phyloP scores from a whole-genome alignment of 164 flowering plant genomes.

The Annona squamosa region DNA sequence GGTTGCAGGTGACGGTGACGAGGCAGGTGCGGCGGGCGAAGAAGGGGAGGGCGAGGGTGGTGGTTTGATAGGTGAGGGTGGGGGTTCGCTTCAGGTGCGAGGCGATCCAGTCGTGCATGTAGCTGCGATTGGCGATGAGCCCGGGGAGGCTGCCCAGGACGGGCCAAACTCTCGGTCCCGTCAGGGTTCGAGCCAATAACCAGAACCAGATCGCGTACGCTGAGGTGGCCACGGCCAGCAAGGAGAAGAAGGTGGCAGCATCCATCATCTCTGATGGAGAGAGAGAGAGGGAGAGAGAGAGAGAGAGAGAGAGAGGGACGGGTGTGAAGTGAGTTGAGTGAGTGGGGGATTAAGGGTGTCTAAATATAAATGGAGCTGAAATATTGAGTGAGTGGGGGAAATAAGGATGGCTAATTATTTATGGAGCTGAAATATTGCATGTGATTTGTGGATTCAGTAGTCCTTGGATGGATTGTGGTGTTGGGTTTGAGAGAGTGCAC shows the following conservation, averaged over 20 bases:
- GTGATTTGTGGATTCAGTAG: not conserved
- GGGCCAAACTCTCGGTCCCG: slow-evolving; percentile 70
- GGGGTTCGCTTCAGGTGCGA: slow-evolving; percentile 38
- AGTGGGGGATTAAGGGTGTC: not conserved
- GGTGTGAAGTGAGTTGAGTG: not conserved
- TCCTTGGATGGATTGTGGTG: not conserved
- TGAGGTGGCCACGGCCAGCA: slow-evolving; percentile 18
- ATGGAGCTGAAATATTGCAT: not conserved
- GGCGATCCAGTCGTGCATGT: slow-evolving; percentile 80
- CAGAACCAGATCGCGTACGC: slow-evolving; percentile 66
- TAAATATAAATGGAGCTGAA: not conserved
- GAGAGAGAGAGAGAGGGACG: not conserved
- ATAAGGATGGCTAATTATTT: not conserved
- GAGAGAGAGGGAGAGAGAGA: not conserved
- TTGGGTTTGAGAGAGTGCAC: not conserved
- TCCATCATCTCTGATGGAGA: slow-evolving; percentile 33
- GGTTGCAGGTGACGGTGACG: slow-evolving; percentile 77
- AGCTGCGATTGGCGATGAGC: slow-evolving; percentile 44
- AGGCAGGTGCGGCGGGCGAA: slow-evolving; percentile 55
- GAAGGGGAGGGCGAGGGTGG: slow-evolving; percentile 54
- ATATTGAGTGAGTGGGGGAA: not conserved
- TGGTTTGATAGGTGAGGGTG: slow-evolving; percentile 69
- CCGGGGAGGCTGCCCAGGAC: slow-evolving; percentile 62
- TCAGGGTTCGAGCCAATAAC: slow-evolving; percentile 35
- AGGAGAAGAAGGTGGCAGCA: slow-evolving; percentile 15